phyloP scores from a whole-genome alignment of 202 grass and related monocot genomes.

The Elaeis oleifera region DNA sequence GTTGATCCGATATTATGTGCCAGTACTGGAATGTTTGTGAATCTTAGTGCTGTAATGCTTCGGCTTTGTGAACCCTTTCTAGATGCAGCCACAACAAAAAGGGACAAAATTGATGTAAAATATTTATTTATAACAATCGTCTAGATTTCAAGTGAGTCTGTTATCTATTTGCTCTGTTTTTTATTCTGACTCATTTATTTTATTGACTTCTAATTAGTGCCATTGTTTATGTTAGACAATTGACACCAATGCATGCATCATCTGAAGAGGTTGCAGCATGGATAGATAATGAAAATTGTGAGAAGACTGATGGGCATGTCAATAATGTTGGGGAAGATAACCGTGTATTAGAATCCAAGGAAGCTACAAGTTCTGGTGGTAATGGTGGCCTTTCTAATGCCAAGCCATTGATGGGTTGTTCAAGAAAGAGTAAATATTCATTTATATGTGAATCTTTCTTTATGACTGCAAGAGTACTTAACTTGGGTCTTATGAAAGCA shows the following conservation, averaged over 20 bases:
- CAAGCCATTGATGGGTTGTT: constrained; percentile 26
- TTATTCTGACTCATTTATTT: constrained; percentile 2
- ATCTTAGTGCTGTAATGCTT: constrained; percentile 87
- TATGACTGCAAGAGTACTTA: constrained; percentile 91
- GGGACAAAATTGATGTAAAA: constrained; percentile 74
- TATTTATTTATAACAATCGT: constrained; percentile 73
- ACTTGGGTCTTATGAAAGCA: constrained; percentile 85
- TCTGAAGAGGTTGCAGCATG: constrained; percentile 84
- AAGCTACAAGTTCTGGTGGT: constrained; percentile 56
- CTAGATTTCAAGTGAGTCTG: constrained; percentile 63
- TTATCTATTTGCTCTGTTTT: neutral
- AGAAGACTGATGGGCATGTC: constrained; percentile 27
- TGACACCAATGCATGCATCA: constrained; percentile 89
- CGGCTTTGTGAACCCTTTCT: constrained; percentile 90
- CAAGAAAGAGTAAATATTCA: constrained; percentile 75
- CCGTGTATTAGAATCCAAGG: constrained; percentile 40
- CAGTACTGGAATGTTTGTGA: constrained; percentile 95
- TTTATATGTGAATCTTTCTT: constrained; percentile 99
- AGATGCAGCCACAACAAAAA: constrained; percentile 61
- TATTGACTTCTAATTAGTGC: constrained; percentile 7
- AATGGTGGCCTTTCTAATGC: constrained; percentile 30
- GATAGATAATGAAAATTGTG: constrained; percentile 46
- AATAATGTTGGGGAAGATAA: constrained; percentile 38
- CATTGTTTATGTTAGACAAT: constrained; percentile 48
- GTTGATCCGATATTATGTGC: constrained; percentile 75